Evolutionary conservation across 495 filamentous ascomycete species (phyloP).

Genomic region (Podospora australis): DNA sequence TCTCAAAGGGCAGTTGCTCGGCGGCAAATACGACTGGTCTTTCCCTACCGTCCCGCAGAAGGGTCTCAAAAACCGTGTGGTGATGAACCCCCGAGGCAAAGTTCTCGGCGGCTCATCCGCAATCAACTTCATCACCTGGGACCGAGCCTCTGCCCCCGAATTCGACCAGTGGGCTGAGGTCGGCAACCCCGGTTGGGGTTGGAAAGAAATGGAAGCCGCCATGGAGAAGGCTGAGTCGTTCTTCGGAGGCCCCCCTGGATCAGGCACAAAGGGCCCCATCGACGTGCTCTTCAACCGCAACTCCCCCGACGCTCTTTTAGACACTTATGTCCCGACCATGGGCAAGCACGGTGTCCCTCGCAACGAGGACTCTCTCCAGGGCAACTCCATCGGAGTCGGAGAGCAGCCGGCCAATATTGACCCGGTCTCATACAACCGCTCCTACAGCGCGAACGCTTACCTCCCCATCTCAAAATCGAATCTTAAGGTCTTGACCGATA

Average conservation of each 20-base stretch:
- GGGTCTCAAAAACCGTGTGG: slow-evolving; percentile 23
- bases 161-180: slow-evolving; percentile 54
- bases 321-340: slow-evolving; percentile 26
- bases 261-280: slow-evolving; percentile 25
- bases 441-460: slow-evolving; percentile 30
- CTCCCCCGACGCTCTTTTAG: slow-evolving; percentile 20
- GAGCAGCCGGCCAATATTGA: slow-evolving; percentile 35
- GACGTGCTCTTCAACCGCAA: slow-evolving; percentile 28
- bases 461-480: slow-evolving; percentile 18
- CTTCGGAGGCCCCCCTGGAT: slow-evolving; percentile 7
- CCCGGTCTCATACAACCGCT: slow-evolving; percentile 28
- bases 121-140: slow-evolving; percentile 44
- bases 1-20: slow-evolving; percentile 34
- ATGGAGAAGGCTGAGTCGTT: slow-evolving; percentile 36
- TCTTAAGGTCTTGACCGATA: slow-evolving; percentile 17
- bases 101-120: slow-evolving; percentile 42
- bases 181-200: slow-evolving; percentile 50
- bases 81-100: slow-evolving; percentile 40
- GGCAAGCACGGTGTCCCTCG: slow-evolving; percentile 22
- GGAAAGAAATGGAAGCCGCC: slow-evolving; percentile 35
- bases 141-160: slow-evolving; percentile 46
- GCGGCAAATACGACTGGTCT: slow-evolving; percentile 47
- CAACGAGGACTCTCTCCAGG: slow-evolving; percentile 31
- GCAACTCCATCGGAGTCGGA: slow-evolving; percentile 32
- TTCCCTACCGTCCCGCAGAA: slow-evolving; percentile 43